Evolutionary conservation across 2,329 filamentous ascomycete genomes (phyloP).

Genomic region (Ampelomyces quisqualis): DNA sequence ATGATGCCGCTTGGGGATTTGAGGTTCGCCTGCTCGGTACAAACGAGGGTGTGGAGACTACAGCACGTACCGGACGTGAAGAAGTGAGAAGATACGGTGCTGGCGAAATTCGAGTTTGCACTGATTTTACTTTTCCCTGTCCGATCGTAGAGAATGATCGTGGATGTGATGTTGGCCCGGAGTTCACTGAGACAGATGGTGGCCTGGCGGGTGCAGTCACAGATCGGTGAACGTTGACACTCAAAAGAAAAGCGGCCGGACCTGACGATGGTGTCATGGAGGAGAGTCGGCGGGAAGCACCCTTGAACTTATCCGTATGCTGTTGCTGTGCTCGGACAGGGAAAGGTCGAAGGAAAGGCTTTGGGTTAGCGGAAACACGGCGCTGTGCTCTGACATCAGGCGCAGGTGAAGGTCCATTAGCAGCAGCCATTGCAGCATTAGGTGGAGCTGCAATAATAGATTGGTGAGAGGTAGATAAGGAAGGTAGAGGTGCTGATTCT

Average conservation of each 20-base stretch:
- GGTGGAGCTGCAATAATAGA: conserved; percentile 25
- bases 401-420: conserved; percentile 9
- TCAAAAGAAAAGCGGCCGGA: conserved; percentile 28
- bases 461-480: conserved; percentile 25
- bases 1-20: conserved; percentile 9
- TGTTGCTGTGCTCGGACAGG: conserved; percentile 39
- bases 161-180: conserved; percentile 13
- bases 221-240: conserved; percentile 31
- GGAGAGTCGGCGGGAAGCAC: conserved; percentile 35
- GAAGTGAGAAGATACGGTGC: conserved; percentile 49
- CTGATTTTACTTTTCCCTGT: conserved; percentile 43
- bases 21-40: conserved; percentile 29
- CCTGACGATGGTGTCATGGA: conserved; percentile 25
- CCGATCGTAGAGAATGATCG: conserved; percentile 7
- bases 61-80: conserved; percentile 32
- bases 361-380: conserved; percentile 37
- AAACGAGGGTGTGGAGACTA: conserved; percentile 37
- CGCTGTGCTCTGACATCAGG: conserved; percentile 16
- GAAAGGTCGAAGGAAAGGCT: conserved; percentile 41
- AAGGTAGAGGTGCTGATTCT: conserved; percentile 28
- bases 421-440: conserved; percentile 3
- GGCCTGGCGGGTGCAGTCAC: conserved; percentile 33
- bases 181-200: conserved; percentile 16
- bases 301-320: conserved; percentile 25
- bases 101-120: conserved; percentile 47